Percentiles rank a stretch among this genome's conserved stretches.
phyloP scores from a whole-genome alignment of 768 basidiomycete species.

The Amanita exitialis region DNA sequence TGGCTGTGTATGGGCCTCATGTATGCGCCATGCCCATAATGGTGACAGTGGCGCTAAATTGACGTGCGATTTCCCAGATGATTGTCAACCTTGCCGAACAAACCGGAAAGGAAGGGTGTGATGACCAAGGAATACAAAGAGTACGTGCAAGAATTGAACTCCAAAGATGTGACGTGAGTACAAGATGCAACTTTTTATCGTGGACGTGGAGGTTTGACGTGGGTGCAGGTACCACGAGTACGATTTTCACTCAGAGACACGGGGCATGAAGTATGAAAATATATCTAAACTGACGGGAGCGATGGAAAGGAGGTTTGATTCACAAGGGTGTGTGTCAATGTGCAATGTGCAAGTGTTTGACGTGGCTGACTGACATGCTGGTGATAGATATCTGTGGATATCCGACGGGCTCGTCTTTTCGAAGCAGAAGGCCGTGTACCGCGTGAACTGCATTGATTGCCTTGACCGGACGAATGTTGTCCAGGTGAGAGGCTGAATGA shows the following conservation, averaged over 20 bases:
- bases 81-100: slow-evolving; percentile 88
- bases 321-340: slow-evolving; percentile 57
- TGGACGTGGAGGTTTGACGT: slow-evolving; percentile 1
- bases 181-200: background rate
- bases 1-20: slow-evolving; percentile 68
- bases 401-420: slow-evolving; percentile 61
- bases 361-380: slow-evolving; percentile 1
- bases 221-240: slow-evolving; percentile 65
- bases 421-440: slow-evolving; percentile 77
- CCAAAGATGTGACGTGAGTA: slow-evolving; percentile 48
- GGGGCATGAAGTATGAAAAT: slow-evolving; percentile 97
- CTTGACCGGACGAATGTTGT: slow-evolving; percentile 94
- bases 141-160: slow-evolving; percentile 45
- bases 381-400: slow-evolving; percentile 69
- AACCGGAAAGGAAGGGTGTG: slow-evolving; percentile 74
- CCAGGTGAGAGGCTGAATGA: slow-evolving; percentile 37
- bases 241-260: slow-evolving; percentile 90
- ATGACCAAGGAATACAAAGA: slow-evolving; percentile 75
- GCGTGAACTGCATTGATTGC: slow-evolving; percentile 94
- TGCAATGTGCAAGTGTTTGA: background rate
- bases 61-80: slow-evolving; percentile 32
- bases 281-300: slow-evolving; percentile 65
- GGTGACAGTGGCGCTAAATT: background rate
- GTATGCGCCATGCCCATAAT: slow-evolving; percentile 25
- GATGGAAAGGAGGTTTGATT: slow-evolving; percentile 68